phyloP scores from a whole-genome alignment of 1,284 basidiomycete species.

The Somion occarium region DNA sequence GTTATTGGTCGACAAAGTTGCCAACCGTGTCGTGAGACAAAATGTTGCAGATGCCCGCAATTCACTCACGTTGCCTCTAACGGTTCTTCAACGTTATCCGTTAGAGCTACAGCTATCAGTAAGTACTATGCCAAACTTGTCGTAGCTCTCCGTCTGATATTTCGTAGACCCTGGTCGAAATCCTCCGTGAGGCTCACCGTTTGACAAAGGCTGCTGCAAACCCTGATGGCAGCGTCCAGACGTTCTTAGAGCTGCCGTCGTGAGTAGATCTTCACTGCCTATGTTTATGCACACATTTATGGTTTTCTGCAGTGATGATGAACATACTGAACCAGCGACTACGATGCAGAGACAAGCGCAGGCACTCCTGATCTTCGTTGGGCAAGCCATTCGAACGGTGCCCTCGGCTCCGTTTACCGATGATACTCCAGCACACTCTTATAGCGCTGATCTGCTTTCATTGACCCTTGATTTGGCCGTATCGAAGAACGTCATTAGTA shows the following conservation, averaged over 20 bases:
- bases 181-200: conserved; percentile 62
- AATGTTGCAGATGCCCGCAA: conserved; percentile 52
- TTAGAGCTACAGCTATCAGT: conserved; percentile 54
- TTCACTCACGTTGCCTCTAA: conserved; percentile 63
- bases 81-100: conserved; percentile 58
- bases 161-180: conserved; percentile 57
- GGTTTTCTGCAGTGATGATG: conserved; percentile 43
- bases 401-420: conserved; percentile 17
- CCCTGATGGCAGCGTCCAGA: conserved; percentile 29
- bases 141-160: conserved; percentile 15
- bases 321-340: conserved; percentile 40
- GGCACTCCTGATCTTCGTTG: conserved; percentile 59
- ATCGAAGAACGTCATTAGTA: conserved; percentile 30
- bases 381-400: conserved; percentile 34
- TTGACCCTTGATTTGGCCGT: conserved; percentile 39
- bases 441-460: conserved; percentile 38
- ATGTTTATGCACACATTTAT: conserved; percentile 4
- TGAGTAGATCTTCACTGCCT: conserved; percentile 31
- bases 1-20: conserved; percentile 80
- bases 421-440: conserved; percentile 17
- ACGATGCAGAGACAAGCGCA: conserved; percentile 53
- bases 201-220: conserved; percentile 41
- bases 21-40: conserved; percentile 69
- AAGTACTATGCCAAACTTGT: conserved; percentile 23
- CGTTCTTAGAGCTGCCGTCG: conserved; percentile 54